These are phyloP conservation scores for Entoloma clypeatum DNA, from an alignment of 1,284 basidiomycete genomes.

Conservation along the genomic window DNA sequence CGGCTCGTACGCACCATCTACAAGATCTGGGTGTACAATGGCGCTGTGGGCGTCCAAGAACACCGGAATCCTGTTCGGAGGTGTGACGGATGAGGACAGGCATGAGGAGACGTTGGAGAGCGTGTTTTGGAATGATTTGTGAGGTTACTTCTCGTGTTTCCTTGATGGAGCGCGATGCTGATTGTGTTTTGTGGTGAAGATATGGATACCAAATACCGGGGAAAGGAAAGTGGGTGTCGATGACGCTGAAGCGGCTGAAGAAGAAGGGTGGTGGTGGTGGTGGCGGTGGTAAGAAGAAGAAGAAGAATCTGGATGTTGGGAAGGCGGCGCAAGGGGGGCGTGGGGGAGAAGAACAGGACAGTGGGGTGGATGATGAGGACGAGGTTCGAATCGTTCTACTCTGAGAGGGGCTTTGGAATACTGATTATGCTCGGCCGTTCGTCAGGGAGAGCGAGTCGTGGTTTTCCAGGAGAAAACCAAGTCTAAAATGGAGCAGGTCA, in stretches of 20 bases:
- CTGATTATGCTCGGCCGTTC: too few species aligned
- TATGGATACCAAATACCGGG: conserved; percentile 79
- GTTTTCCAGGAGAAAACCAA: neutral
- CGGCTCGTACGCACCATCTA: conserved; percentile 65
- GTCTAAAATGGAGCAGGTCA: neutral
- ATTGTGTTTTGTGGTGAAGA: conserved; percentile 38
- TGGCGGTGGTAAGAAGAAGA: conserved; percentile 38
- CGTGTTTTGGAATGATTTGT: conserved; percentile 85
- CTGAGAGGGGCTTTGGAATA: too few species aligned
- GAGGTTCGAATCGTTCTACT: neutral
- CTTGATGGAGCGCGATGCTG: neutral
- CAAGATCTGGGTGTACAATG: conserved; percentile 85
- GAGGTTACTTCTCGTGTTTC: conserved; percentile 21
- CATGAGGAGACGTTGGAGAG: conserved; percentile 85
- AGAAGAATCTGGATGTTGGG: conserved; percentile 24
- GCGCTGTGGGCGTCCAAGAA: conserved; percentile 65
- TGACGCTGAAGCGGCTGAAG: conserved; percentile 71
- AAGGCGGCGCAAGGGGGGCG: conserved; percentile 22
- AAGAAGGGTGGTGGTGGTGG: conserved; percentile 36
- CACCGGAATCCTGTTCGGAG: conserved; percentile 85
- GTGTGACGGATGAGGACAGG: conserved; percentile 87
- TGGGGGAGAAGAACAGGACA: conserved; percentile 26
- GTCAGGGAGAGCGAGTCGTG: too few species aligned
- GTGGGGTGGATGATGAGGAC: conserved; percentile 22
- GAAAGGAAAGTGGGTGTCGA: conserved; percentile 77